Evolutionary conservation across 306 rosid species (phyloP), one percentile per base, ranked within the genome.

Genomic region (Quillaja saponaria): DNA sequence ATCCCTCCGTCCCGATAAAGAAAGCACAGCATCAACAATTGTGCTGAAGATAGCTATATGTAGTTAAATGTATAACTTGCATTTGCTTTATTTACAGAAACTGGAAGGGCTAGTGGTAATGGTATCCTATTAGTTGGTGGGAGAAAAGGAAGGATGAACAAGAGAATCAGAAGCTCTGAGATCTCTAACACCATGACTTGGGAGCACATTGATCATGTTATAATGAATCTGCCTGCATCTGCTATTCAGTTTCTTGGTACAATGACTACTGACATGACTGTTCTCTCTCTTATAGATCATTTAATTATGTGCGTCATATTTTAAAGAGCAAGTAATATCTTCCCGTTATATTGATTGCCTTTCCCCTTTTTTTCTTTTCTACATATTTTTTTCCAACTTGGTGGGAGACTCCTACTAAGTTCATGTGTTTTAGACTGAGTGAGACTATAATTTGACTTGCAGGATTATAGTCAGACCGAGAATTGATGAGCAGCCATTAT

Each of bases 151-250:
- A 73, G 53, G 66, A 47, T 71, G 45, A 88, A 76, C 75, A 88
- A 86, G 88, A 88, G 90, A 73, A 74, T 75, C 64, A 85, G 68
- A 61, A 64, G 82, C 69, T 78, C 76, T 42, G 81, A 67, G 44
- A 64, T 82, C 40, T 34, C 67, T 19, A 51, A 61, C 38, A 31
- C 82, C 34, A 84, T 80, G 78, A 67, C 88, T 25, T 86, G 94
- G 87, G 94, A 86, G 62, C 96, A 88, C 74, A 37, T 86, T 71
- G 98, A 92, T 85, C 96, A 88, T 37, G 76, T 92, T 54, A 72
- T 92, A 58, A 92, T 88, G 98, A 92, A 88, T 46, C 76, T 92
- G 16, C 98, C 96, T 38, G 98, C 98, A 69, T 88, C 98, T 73
- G 96, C 98, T 52, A 65, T 92, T 69, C 82, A 88, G 38, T 92